Base-by-base conservation (phyloP, 1,284 basidiomycete species). In the Cryptococcus depauperatus region DNA sequence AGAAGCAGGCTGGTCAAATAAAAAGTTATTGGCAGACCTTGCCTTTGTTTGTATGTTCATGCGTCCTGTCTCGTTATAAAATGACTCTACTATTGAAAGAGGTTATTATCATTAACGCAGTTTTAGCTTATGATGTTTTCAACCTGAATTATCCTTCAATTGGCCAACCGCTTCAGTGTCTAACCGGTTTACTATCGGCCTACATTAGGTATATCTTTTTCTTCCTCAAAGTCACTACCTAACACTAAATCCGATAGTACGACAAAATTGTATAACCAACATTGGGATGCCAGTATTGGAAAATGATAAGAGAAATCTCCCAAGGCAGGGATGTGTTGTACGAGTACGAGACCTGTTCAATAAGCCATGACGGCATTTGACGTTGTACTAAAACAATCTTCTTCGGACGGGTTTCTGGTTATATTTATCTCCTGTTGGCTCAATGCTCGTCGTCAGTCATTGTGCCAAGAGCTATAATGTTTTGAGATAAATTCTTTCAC, bases 1-100 rank as follows among this genome's bases (percentile, higher is more conserved):
- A 11, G 63, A 66, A 14, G 56, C 57, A 28, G 44, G 57, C 37
- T 63, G 61, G 60, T 56, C 57, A n/a, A 54, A 50, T 22, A 42
- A 58, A 33, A 69, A 69, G 47, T 55, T 62, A 19, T 32, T 64
- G 22, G 57, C 61, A 32, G 66, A 69, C 51, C 53, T 69, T 19
- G 40, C 58, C 21, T 69, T 69, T 50, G 62, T 66, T 32, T 64
- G 66, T 69, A 48, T 54, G 66, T 67, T 4, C n/a, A n/a, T n/a
- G n/a, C 5, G n/a, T 5, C 37, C 5, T 23, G 9, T 11, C 30
- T 16, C 30, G 4, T 13, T 14, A 11, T 33, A 10, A 7, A 26
- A 2, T 35, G 14, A n/a, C 27, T 37, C 43, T 7, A 22, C 39
- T n/a, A 13, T 37, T 33, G 16, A 23, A 13, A 39, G 11, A n/a